phyloP scores from a whole-genome alignment of 2,329 filamentous ascomycete genomes.

The Fusarium haematococcum region DNA sequence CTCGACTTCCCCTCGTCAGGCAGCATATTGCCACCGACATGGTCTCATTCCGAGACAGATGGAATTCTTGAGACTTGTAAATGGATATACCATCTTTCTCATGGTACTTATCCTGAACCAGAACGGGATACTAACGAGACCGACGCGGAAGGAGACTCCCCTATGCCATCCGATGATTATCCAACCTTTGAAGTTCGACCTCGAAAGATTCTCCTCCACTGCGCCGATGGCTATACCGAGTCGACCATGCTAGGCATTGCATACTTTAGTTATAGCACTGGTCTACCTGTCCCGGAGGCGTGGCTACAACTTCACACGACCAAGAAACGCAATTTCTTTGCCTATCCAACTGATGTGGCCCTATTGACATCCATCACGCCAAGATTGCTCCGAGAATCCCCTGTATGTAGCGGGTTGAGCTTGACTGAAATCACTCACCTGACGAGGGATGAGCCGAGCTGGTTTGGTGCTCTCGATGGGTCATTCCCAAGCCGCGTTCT shows the following conservation, averaged over 20 bases:
- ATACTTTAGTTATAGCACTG: conserved; percentile 93
- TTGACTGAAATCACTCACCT: conserved; percentile 65
- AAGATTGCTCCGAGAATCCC: conserved; percentile 79
- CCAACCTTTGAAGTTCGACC: conserved; percentile 49
- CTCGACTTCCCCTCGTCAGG: conserved; percentile 93
- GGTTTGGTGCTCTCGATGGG: conserved; percentile 87
- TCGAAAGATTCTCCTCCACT: conserved; percentile 87
- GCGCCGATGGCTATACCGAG: conserved; percentile 96
- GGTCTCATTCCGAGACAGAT: conserved; percentile 85
- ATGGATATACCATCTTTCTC: conserved; percentile 88
- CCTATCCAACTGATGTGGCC: conserved; percentile 90
- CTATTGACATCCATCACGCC: conserved; percentile 82
- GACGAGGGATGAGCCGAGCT: conserved; percentile 74
- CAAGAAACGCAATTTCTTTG: conserved; percentile 92
- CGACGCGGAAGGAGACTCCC: conserved; percentile 48
- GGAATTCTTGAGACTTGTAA: conserved; percentile 86
- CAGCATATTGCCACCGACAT: conserved; percentile 87
- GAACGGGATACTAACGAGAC: conserved; percentile 49
- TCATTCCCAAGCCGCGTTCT: conserved; percentile 90
- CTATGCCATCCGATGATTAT: conserved; percentile 39
- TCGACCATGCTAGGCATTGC: conserved; percentile 89
- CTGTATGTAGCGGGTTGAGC: conserved; percentile 61
- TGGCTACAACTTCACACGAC: conserved; percentile 88
- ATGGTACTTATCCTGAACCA: conserved; percentile 63
- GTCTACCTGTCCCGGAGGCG: conserved; percentile 81